These are phyloP conservation scores for Juncus effusus DNA, from an alignment of 176 grass and related monocot genomes.

Conservation along the genomic window DNA sequence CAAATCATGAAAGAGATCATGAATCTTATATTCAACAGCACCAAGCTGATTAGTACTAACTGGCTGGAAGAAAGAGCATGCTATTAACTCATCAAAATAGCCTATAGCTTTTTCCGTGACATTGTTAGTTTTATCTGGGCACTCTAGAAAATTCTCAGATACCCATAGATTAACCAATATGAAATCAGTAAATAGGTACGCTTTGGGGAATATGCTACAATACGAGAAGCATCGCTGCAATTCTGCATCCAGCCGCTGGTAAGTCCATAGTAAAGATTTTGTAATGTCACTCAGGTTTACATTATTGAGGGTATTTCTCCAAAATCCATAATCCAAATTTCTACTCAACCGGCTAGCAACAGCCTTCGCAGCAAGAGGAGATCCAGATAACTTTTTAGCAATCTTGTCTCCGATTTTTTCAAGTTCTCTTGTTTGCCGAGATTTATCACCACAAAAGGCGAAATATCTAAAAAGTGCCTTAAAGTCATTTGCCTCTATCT, in stretches of 20 bases:
- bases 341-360: neutral
- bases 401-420: neutral
- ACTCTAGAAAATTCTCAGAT: constrained; percentile 14
- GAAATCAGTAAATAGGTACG: neutral
- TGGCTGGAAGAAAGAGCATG: constrained; percentile 6
- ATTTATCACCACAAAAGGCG: neutral
- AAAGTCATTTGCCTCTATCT: neutral
- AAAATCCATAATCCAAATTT: constrained; percentile 6
- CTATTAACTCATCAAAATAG: constrained; percentile 6
- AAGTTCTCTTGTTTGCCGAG: neutral
- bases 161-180: constrained; percentile 28
- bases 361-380: constrained; percentile 11
- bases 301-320: constrained; percentile 3
- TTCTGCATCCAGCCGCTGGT: constrained; percentile 15
- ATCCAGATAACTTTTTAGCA: neutral
- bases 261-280: constrained; percentile 14
- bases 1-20: constrained; percentile 30
- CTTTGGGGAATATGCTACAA: constrained; percentile 33
- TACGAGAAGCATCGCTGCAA: constrained; percentile 30
- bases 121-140: constrained; percentile 7
- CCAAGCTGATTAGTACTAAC: neutral
- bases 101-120: neutral
- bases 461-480: neutral
- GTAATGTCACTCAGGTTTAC: neutral
- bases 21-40: constrained; percentile 19